A percentile compares a stretch with the other conserved stretches of the same genome.
These are phyloP conservation scores for Quercus agrifolia DNA, from an alignment of 306 rosid genomes.

Conservation along the genomic window DNA sequence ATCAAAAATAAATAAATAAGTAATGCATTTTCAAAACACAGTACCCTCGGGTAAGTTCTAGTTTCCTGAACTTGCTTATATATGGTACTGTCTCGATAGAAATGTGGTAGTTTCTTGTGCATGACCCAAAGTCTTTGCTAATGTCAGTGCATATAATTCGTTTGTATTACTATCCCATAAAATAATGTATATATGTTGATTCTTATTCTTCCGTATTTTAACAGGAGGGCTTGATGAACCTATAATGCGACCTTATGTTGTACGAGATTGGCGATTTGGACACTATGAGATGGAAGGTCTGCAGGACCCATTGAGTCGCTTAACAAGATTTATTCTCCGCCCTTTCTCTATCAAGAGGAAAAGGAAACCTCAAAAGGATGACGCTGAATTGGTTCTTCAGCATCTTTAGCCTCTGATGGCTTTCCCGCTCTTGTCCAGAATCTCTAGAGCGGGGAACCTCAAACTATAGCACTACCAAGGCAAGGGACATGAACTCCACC, in stretches of 20 bases:
- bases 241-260: slow-evolving; percentile 56
- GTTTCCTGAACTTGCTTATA: background rate
- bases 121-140: background rate
- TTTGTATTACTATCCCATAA: background rate
- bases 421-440: background rate
- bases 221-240: slow-evolving; percentile 95
- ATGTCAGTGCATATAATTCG: background rate
- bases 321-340: slow-evolving; percentile 48
- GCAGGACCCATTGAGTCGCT: slow-evolving; percentile 72
- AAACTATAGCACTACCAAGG: background rate
- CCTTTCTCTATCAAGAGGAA: slow-evolving; percentile 39
- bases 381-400: slow-evolving; percentile 45
- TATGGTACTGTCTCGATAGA: background rate
- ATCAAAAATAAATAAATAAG: background rate
- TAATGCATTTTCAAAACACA: background rate
- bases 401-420: slow-evolving; percentile 43
- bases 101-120: background rate
- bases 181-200: background rate
- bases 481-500: background rate
- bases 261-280: slow-evolving; percentile 94
- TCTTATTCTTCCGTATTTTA: slow-evolving; percentile 12
- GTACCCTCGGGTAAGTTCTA: background rate
- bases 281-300: slow-evolving; percentile 93
- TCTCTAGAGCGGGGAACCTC: background rate
- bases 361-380: slow-evolving; percentile 41